Conservation (phyloP, 2,329 filamentous ascomycete genomes). For the Fusarium robinianum region DNA sequence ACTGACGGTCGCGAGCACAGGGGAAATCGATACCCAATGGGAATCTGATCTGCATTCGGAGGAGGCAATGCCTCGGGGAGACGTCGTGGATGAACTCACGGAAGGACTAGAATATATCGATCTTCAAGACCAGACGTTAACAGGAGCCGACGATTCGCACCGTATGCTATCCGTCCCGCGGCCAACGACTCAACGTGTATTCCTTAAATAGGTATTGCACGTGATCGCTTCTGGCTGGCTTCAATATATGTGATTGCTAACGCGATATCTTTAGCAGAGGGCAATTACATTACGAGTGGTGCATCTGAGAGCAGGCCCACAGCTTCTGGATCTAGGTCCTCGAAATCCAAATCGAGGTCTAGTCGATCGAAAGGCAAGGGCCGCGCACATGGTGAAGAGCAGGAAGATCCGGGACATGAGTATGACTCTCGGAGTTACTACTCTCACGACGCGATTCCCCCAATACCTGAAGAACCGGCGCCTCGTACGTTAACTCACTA, state of each 20-base stretch:
- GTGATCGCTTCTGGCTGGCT: neutral
- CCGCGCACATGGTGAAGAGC: slow-evolving; percentile 20
- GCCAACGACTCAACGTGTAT: too few relatives aligned
- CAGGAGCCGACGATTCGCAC: too few relatives aligned
- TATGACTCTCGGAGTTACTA: neutral
- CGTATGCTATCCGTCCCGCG: too few relatives aligned
- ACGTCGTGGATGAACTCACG: too few relatives aligned
- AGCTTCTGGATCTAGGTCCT: slow-evolving; percentile 22
- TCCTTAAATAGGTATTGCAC: too few relatives aligned
- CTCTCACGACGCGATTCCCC: too few relatives aligned
- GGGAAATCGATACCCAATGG: slow-evolving; percentile 35
- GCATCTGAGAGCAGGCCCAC: slow-evolving; percentile 21
- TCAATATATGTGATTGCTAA: slow-evolving; percentile 19
- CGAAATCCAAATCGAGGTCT: slow-evolving; percentile 21
- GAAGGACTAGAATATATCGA: too few relatives aligned
- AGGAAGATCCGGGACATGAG: slow-evolving; percentile 21
- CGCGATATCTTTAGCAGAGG: slow-evolving; percentile 7
- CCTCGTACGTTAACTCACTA: too few relatives aligned
- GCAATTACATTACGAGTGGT: slow-evolving; percentile 27
- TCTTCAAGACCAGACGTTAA: too few relatives aligned
- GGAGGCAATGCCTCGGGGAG: too few relatives aligned
- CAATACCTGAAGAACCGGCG: too few relatives aligned
- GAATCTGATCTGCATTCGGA: slow-evolving; percentile 23
- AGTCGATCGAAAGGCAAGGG: slow-evolving; percentile 30
- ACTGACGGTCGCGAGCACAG: slow-evolving; percentile 25